Conservation (phyloP, 805 yeast genomes). For the Ogataea pilisensis region DNA sequence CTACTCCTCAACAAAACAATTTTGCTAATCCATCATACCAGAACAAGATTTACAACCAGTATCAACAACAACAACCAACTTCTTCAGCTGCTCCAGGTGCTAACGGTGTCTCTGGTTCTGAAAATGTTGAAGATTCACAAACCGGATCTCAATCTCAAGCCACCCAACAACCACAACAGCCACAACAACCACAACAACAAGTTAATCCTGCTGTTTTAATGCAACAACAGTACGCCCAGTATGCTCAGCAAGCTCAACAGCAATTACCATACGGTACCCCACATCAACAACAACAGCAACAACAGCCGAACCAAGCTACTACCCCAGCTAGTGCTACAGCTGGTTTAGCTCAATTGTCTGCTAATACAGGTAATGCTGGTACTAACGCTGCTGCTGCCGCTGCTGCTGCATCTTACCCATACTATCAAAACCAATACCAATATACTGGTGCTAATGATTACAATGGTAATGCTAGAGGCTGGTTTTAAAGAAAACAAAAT, state of each 20-base stretch:
- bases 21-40: slow-evolving; percentile 21
- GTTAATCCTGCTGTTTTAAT: slow-evolving; percentile 20
- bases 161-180: slow-evolving; percentile 6
- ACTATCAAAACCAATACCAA: slow-evolving; percentile 24
- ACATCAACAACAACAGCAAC: slow-evolving; percentile 8
- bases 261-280: slow-evolving; percentile 9
- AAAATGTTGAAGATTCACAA: slow-evolving; percentile 11
- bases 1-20: slow-evolving; percentile 17
- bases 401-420: slow-evolving; percentile 19
- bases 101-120: slow-evolving; percentile 4
- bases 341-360: slow-evolving; percentile 4
- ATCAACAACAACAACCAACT: slow-evolving; percentile 19
- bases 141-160: slow-evolving; percentile 4
- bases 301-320: slow-evolving; percentile 10
- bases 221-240: slow-evolving; percentile 24
- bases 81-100: slow-evolving; percentile 9
- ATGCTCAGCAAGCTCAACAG: slow-evolving; percentile 15
- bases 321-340: slow-evolving; percentile 14
- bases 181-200: slow-evolving; percentile 19
- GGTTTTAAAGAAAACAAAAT: slow-evolving; percentile 17
- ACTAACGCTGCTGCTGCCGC: slow-evolving; percentile 13
- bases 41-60: slow-evolving; percentile 26
- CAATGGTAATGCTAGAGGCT: slow-evolving; percentile 21
- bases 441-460: slow-evolving; percentile 20
- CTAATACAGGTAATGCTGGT: slow-evolving; percentile 8